Percentiles rank a stretch among this genome's conserved stretches.
Conservation (phyloP, 331 rosid genomes). For the Malus hybrid region DNA sequence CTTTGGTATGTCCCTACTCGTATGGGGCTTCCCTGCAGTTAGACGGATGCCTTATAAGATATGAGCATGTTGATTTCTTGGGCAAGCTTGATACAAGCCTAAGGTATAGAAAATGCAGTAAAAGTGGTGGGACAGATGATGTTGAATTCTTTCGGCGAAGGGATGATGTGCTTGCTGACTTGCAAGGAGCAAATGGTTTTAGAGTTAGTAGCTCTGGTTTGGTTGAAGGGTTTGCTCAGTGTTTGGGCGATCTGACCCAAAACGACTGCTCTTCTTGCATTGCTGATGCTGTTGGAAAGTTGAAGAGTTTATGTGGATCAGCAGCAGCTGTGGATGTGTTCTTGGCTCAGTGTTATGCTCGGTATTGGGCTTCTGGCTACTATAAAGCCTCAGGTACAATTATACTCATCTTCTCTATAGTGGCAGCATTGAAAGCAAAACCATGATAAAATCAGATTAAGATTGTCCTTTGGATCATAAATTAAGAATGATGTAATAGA, state of each 20-base stretch:
- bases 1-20: conserved; percentile 66
- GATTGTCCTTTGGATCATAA: background rate
- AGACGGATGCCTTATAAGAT: conserved; percentile 66
- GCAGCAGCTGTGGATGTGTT: conserved; percentile 82
- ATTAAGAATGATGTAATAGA: background rate
- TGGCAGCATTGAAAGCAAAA: background rate
- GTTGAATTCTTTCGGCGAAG: conserved; percentile 69
- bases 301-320: conserved; percentile 77
- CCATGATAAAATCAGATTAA: background rate
- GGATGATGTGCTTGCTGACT: conserved; percentile 70
- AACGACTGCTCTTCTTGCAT: conserved; percentile 76
- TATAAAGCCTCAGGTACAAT: conserved; percentile 29
- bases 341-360: conserved; percentile 85
- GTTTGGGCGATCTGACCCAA: conserved; percentile 60
- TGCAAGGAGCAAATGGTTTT: conserved; percentile 48
- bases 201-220: conserved; percentile 69
- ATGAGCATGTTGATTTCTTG: conserved; percentile 64
- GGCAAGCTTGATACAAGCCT: conserved; percentile 59
- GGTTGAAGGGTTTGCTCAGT: conserved; percentile 71
- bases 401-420: background rate
- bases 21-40: conserved; percentile 70
- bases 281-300: conserved; percentile 61
- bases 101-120: conserved; percentile 62
- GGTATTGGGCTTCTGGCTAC: conserved; percentile 88
- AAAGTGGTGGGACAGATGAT: conserved; percentile 28